Base-by-base conservation (phyloP, 306 rosid species). In the Lotus japonicus region DNA sequence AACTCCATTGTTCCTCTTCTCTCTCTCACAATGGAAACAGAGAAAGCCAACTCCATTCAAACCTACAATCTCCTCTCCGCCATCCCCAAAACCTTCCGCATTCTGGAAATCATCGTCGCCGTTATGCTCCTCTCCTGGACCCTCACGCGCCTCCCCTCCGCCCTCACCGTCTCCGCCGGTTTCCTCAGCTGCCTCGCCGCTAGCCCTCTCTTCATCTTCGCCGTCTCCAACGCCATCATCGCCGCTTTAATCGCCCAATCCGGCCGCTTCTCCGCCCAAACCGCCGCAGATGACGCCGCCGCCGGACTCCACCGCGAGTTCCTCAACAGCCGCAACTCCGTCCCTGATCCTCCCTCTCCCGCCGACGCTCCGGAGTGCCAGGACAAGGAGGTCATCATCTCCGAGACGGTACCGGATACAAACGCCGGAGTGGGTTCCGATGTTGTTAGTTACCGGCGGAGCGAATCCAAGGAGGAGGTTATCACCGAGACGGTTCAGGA, bases 141-240 rank as follows among this genome's bases (percentile, higher is more conserved):
- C 68, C 76, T 81, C 82, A 26, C 87, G 39, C 87, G 88, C 52
- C 80, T 92, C 36, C 96, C 98, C 3, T 67, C 80, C 63, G 96
- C 81, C 7, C 17, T 85, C 48, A 50, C 57, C 15, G 45, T 77
- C 72, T 89, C 88, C 74, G 76, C 70, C 33, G 72, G 72, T 2
- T 87, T 59, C 73, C 58, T 79, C 73, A 73, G 70, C 19, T 70
- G 18, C 18, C 53, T 87, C 69, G 64, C 68, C 26, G 49, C 74
- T 3, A 89, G 66, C 45, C 92, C 95, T 5, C 88, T 83, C 81
- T 86, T 87, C 79, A 89, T 88, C 16, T 92, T 92, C 91, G 48
- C 89, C 19, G 18, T 89, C 50, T 89, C 91, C 74, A 85, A 92
- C 84, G 88, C 77, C 77, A 87, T 92, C 74, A 83, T 89, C 60